A percentile compares a stretch with the other conserved stretches of the same genome.
Conservation (phyloP, 495 filamentous ascomycete genomes). For the Friedmanniomyces simplex region DNA sequence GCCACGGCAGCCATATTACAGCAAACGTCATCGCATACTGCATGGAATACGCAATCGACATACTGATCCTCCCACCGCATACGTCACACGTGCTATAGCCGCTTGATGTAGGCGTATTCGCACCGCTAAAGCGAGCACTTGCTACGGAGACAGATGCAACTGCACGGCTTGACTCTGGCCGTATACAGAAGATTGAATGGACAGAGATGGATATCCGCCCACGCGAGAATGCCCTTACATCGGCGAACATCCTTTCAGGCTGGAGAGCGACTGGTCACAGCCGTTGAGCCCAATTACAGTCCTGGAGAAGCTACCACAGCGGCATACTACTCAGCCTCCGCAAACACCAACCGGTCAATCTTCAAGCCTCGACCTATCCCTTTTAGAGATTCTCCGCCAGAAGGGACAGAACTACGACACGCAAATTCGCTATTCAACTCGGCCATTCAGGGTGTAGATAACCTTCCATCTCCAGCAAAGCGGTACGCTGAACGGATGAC, state of each 20-base stretch:
- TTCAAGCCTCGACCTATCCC: background rate
- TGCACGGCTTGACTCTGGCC: background rate
- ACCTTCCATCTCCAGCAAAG: background rate
- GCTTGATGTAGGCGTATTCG: too few species aligned
- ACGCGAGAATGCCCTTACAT: too few species aligned
- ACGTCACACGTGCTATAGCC: too few species aligned
- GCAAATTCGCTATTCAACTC: background rate
- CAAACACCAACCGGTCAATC: too few species aligned
- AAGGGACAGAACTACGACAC: background rate
- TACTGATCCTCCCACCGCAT: background rate
- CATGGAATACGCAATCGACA: slow-evolving; percentile 4
- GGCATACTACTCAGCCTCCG: too few species aligned
- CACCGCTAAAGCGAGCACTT: background rate
- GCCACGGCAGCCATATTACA: slow-evolving; percentile 6
- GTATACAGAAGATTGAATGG: too few species aligned
- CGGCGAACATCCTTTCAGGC: too few species aligned
- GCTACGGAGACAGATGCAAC: background rate
- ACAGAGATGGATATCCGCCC: too few species aligned
- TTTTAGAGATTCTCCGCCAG: background rate
- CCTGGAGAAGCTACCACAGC: too few species aligned
- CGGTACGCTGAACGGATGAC: background rate
- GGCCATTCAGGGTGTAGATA: background rate
- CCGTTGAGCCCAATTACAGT: too few species aligned
- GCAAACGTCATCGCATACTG: slow-evolving; percentile 1
- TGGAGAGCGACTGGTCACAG: too few species aligned